Base-by-base conservation (phyloP, 768 basidiomycete genomes). In the Trametes cinnabarina region DNA sequence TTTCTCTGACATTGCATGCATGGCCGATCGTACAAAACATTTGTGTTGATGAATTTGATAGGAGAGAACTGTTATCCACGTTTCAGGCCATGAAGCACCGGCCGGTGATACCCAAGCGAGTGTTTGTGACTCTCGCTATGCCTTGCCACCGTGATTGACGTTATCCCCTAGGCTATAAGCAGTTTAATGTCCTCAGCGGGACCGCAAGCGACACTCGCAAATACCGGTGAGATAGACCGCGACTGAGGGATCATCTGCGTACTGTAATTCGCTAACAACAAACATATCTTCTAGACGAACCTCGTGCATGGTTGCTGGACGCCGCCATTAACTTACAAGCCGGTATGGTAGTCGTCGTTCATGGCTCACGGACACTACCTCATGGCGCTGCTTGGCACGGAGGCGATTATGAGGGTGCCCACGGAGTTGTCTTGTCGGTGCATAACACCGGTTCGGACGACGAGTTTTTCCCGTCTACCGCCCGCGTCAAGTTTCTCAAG, bases 361-460 rank as follows among this genome's bases (percentile, higher is more conserved):
- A 20, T 0, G 62, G 62, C 4, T 42, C 51, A 19, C 14, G 34
- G 9, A 10, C 8, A 7, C 30, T 34, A 9, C 22, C 8, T 8
- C 22, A 20, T 17, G 41, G 41, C 22, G 23, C n/a, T 11, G 57
- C 48, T 17, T 64, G 63, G 60, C 54, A 56, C 34, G 44, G 58
- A 22, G 63, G 63, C 9, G 52, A 54, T 6, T 55, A 61, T 35
- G 63, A 64, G 19, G 60, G 57, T 25, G 54, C 56, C 1, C 48
- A 34, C 9, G 63, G 57, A 0, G 43, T 59, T 6, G 55, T 64
- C 19, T 53, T 61, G 17, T 64, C 60, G 9, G 60, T 62, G 6
- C 52, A 53, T 46, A 60, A 59, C 41, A 58, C 63, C 15, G 63
- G 60, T 15, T 25, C 30, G 11, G 40, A 26, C 12, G 58, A 59